Conservation (phyloP, 108 stramenopile species). For the Cyclotella choctawhatcheeana region DNA sequence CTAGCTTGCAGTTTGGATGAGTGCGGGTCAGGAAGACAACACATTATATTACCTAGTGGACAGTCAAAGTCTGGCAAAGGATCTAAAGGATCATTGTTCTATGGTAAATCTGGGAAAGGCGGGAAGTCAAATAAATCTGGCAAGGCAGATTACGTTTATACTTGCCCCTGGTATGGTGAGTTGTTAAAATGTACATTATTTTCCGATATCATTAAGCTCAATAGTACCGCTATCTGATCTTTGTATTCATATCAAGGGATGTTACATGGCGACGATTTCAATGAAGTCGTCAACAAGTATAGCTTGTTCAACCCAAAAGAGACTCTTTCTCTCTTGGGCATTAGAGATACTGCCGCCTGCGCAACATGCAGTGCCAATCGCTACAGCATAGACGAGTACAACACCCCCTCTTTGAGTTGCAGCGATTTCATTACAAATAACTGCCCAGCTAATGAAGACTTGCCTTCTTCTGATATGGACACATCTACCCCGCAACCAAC, state of each 20-base stretch:
- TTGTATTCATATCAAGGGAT: not conserved
- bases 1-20: constrained; percentile 4
- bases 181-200: not conserved
- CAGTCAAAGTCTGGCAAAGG: not conserved
- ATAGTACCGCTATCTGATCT: too few relatives aligned
- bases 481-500: not conserved
- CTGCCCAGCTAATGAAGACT: constrained; percentile 7
- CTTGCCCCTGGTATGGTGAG: not conserved
- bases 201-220: too few relatives aligned
- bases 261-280: constrained; percentile 3
- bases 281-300: not conserved
- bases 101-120: not conserved
- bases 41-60: not conserved
- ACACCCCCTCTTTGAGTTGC: constrained; percentile 1
- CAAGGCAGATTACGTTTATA: too few relatives aligned
- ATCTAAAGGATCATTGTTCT: not conserved
- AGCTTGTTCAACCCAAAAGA: constrained; percentile 10
- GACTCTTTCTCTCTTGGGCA: not conserved
- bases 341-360: not conserved
- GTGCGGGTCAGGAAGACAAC: constrained; percentile 9
- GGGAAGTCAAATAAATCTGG: not conserved
- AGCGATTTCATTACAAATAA: constrained; percentile 2
- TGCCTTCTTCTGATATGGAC: not conserved
- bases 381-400: constrained; percentile 23
- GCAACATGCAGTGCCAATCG: constrained; percentile 27